Percentiles rank a stretch among this genome's conserved stretches.
These are phyloP conservation scores for Candida dendrica DNA, from an alignment of 805 yeast genomes.

Conservation along the genomic window DNA sequence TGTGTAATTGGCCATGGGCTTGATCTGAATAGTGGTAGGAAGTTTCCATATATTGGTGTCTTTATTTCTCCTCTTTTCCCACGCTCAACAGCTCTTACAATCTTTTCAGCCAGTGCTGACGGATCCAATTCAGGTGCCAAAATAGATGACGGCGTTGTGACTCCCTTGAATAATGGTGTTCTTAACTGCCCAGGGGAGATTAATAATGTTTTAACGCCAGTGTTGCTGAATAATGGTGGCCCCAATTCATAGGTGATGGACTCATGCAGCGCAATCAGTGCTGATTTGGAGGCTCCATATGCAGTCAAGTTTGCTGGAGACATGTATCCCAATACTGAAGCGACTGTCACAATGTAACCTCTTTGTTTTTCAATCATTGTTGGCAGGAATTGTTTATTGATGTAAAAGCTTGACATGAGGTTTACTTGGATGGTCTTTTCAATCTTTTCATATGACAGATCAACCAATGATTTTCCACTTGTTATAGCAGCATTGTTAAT, in stretches of 20 bases:
- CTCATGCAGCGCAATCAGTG: conserved; percentile 77
- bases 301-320: conserved; percentile 75
- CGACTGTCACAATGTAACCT: conserved; percentile 76
- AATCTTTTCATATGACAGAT: conserved; percentile 50
- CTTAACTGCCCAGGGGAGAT: conserved; percentile 84
- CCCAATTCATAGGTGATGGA: conserved; percentile 67
- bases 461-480: conserved; percentile 47
- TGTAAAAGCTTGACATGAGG: conserved; percentile 60
- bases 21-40: conserved; percentile 64
- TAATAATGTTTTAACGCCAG: conserved; percentile 65
- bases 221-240: conserved; percentile 31
- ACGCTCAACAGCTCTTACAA: conserved; percentile 46
- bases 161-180: conserved; percentile 68
- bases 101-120: conserved; percentile 48
- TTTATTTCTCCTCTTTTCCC: conserved; percentile 67
- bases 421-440: conserved; percentile 61
- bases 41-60: conserved; percentile 69
- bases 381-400: conserved; percentile 67
- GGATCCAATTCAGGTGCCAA: conserved; percentile 84
- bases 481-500: conserved; percentile 85
- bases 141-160: conserved; percentile 62
- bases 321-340: conserved; percentile 79
- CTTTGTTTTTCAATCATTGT: conserved; percentile 52
- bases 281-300: conserved; percentile 90
- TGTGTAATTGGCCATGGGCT: conserved; percentile 62